Evolutionary conservation across 805 yeast species (phyloP).

Genomic region (Scheffersomyces ergatensis): DNA sequence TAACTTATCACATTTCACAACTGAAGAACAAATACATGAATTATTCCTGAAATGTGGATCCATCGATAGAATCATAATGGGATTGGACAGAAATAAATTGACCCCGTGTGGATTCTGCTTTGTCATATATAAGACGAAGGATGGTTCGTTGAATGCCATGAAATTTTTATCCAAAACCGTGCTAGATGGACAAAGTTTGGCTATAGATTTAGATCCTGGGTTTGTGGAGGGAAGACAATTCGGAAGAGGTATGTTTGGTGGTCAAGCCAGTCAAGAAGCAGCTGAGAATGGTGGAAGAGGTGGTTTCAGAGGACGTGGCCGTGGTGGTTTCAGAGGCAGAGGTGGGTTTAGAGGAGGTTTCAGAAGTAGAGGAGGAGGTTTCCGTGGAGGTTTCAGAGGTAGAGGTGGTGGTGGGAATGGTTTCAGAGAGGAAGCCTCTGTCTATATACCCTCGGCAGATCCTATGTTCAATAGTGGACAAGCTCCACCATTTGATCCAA

Average conservation of each 20-base stretch:
- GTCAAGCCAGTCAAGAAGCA: slow-evolving; percentile 78
- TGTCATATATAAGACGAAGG: slow-evolving; percentile 67
- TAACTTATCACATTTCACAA: slow-evolving; percentile 81
- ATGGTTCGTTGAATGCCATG: slow-evolving; percentile 77
- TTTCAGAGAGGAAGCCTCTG: slow-evolving; percentile 11
- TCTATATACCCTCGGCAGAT: slow-evolving; percentile 22
- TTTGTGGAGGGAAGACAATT: slow-evolving; percentile 93
- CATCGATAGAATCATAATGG: slow-evolving; percentile 84
- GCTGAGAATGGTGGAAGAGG: slow-evolving; percentile 9
- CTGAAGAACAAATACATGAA: slow-evolving; percentile 93
- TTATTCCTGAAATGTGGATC: slow-evolving; percentile 80
- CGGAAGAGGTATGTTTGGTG: slow-evolving; percentile 92
- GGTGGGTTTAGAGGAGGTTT: slow-evolving; percentile 40
- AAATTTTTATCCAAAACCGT: slow-evolving; percentile 79
- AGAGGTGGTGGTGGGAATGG: slow-evolving; percentile 26
- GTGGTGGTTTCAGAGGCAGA: slow-evolving; percentile 24
- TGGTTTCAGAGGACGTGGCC: slow-evolving; percentile 10
- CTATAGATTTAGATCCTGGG: slow-evolving; percentile 94
- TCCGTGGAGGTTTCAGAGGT: slow-evolving; percentile 39
- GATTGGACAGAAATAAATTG: slow-evolving; percentile 82
- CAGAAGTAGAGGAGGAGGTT: slow-evolving; percentile 40
- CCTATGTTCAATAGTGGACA: slow-evolving; percentile 8
- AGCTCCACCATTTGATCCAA: slow-evolving; percentile 13
- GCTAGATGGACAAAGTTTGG: slow-evolving; percentile 77
- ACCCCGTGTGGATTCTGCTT: slow-evolving; percentile 98